Evolutionary conservation across 1,284 basidiomycete species (phyloP), one percentile per base, ranked within the genome.

Genomic region (Naganishia liquefaciens): DNA sequence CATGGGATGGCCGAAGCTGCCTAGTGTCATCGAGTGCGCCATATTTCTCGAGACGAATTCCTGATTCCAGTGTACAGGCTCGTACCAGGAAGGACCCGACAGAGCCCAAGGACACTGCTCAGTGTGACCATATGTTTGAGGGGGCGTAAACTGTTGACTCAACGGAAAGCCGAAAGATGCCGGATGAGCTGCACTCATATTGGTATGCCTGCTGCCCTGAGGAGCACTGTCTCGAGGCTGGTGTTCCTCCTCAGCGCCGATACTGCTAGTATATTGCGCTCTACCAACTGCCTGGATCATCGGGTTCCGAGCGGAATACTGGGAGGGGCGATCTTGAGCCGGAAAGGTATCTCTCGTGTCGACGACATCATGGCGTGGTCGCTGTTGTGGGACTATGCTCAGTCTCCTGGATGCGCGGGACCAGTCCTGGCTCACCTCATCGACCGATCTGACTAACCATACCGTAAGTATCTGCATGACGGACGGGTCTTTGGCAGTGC

Each of bases 401-500:
- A 39, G 43, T 39, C 10, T 30, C 9, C 13, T 10, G 4, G 37
- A 25, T 4, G 57, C 19, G 21, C 10, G 33, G 1, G 11, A 15
- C 21, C 21, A 7, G 33, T 27, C 9, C 19, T 10, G 23, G 40
- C 73, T 71, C 52, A 74, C 75, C 67, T 74, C 74, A 49, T 76
- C 75, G 0, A 75, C 66, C 2, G 76, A 72, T 30, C 73, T 67
- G 13, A 76, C 47, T 2, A 74, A 49, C 77, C 77, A 79, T 3
- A 74, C 67, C 2, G 72, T 71, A 30, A 79, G 57, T 40, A 72
- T 73, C 62, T 77, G 76, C 70, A 77, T 69, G 13, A 79, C 64
- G n/a, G 69, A 73, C n/a, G 76, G 76, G 17, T 71, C 68, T 21
- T 67, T 58, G 19, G 54, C 54, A 58, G 70, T 71, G 0, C 74